Evolutionary conservation across 441 rosid species (phyloP).

Genomic region (Melastoma candidum): DNA sequence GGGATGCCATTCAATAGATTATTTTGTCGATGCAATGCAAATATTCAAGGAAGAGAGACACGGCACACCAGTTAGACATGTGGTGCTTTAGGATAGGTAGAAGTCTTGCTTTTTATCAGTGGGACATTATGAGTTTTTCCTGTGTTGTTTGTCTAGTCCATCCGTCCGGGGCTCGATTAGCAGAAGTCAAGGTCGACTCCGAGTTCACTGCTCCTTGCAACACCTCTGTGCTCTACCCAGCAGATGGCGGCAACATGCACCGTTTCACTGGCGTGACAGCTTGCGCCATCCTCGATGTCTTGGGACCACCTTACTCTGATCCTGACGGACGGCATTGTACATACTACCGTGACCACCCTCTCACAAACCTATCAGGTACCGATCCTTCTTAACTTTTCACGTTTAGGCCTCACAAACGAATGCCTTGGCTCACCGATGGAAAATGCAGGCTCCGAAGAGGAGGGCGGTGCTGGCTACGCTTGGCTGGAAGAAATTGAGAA

Average conservation of each 20-base stretch:
- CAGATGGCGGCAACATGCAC: conserved; percentile 95
- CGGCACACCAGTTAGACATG: too few species aligned
- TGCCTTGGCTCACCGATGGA: too few species aligned
- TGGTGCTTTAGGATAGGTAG: too few species aligned
- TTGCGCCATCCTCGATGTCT: conserved; percentile 83
- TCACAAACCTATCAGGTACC: conserved; percentile 37
- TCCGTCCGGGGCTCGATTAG: conserved; percentile 41
- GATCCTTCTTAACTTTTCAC: too few species aligned
- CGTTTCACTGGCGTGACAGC: conserved; percentile 76
- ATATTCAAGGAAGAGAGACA: too few species aligned
- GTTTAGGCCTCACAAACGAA: too few species aligned
- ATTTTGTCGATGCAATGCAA: too few species aligned
- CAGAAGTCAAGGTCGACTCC: conserved; percentile 63
- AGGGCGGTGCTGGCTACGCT: too few species aligned
- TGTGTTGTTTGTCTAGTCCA: conserved; percentile 14
- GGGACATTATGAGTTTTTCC: not conserved
- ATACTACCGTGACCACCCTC: conserved; percentile 55
- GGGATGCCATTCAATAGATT: too few species aligned
- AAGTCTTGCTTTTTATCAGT: too few species aligned
- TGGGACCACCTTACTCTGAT: conserved; percentile 80
- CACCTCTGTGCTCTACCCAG: conserved; percentile 72
- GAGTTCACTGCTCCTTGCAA: conserved; percentile 67
- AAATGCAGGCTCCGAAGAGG: too few species aligned
- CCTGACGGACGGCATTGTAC: conserved; percentile 79
- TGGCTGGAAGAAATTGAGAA: too few species aligned